Conservation (phyloP, 108 stramenopile species). For the Skeletonema tropicum region DNA sequence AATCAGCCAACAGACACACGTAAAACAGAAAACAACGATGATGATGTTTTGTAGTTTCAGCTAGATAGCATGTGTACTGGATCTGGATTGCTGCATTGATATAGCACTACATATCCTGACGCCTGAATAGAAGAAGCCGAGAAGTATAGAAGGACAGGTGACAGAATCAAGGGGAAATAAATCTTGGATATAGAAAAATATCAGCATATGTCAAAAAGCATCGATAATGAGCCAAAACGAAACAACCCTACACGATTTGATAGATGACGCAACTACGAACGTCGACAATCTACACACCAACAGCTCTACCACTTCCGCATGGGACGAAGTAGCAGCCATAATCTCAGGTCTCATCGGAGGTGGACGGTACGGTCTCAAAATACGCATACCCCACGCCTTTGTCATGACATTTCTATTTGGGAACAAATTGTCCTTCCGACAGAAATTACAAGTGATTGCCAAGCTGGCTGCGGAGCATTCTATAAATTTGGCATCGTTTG, state of each 20-base stretch:
- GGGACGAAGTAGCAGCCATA: conserved; percentile 70
- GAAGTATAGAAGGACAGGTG: too few species aligned
- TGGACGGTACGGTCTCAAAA: conserved; percentile 82
- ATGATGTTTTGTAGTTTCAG: too few species aligned
- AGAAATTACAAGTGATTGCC: conserved; percentile 59
- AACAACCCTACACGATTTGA: neutral
- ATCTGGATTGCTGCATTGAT: too few species aligned
- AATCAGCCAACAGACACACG: too few species aligned
- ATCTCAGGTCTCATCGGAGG: conserved; percentile 74
- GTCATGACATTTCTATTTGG: conserved; percentile 85
- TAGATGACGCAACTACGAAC: neutral
- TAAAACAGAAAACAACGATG: too few species aligned
- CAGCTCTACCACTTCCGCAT: neutral
- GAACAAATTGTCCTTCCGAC: conserved; percentile 48
- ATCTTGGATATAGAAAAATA: too few species aligned
- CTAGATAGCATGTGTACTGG: too few species aligned
- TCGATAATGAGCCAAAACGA: neutral
- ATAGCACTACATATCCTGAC: too few species aligned
- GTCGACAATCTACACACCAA: neutral
- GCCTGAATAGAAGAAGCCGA: too few species aligned
- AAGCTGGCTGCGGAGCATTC: conserved; percentile 73
- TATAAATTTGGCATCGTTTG: conserved; percentile 78
- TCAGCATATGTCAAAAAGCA: too few species aligned
- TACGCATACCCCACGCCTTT: conserved; percentile 80
- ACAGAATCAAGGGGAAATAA: too few species aligned